phyloP scores from a whole-genome alignment of 1,284 basidiomycete species.

The Puccinia coronata region DNA sequence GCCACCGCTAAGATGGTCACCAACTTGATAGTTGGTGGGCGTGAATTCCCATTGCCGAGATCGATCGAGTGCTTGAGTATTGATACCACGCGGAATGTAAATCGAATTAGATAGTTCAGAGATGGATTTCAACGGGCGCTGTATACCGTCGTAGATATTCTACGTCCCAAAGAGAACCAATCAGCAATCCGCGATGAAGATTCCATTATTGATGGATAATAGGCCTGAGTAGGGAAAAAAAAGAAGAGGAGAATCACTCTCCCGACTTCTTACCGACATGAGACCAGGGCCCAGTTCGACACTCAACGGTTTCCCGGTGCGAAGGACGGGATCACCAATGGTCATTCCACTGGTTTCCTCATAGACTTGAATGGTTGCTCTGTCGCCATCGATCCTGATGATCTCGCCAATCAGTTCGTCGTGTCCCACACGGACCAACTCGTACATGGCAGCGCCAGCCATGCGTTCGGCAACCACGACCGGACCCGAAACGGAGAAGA shows the following conservation, averaged over 20 bases:
- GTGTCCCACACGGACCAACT: slow-evolving; percentile 91
- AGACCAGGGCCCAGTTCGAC: slow-evolving; percentile 95
- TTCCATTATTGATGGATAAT: background rate
- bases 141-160: slow-evolving; percentile 53
- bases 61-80: slow-evolving; percentile 91
- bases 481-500: slow-evolving; percentile 91
- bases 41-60: slow-evolving; percentile 92
- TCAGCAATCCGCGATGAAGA: background rate
- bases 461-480: slow-evolving; percentile 97
- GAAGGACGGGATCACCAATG: slow-evolving; percentile 93
- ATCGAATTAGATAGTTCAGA: slow-evolving; percentile 96
- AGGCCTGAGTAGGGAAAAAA: no score
- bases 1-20: slow-evolving; percentile 95
- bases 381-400: slow-evolving; percentile 92
- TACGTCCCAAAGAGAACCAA: slow-evolving; percentile 32
- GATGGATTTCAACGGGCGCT: slow-evolving; percentile 70
- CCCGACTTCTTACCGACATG: slow-evolving; percentile 52
- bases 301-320: slow-evolving; percentile 94
- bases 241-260: background rate
- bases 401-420: slow-evolving; percentile 78
- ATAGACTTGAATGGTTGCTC: slow-evolving; percentile 99
- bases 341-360: slow-evolving; percentile 96
- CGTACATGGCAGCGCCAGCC: slow-evolving; percentile 94
- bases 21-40: slow-evolving; percentile 79
- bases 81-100: slow-evolving; percentile 97